Evolutionary conservation across 129 eudicot species (phyloP), one percentile per base, ranked within the genome.

Genomic region (Arctium lappa): DNA sequence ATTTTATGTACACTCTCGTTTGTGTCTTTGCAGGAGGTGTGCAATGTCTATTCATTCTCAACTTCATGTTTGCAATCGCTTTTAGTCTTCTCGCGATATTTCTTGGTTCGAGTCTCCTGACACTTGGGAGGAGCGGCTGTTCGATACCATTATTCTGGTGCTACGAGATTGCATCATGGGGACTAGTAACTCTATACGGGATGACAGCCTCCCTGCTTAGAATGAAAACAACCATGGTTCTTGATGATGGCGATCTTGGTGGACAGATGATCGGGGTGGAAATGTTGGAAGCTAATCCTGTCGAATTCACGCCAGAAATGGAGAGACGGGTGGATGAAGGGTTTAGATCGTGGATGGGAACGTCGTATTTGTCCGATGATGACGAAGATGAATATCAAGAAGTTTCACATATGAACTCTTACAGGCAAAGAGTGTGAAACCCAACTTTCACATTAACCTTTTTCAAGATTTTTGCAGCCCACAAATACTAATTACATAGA

Each of bases 141-240:
- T 87, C 94, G 0, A 69, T 87, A 81, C 94, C 98, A 33, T 85
- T 93, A 76, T 93, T 93, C 74, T 93, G 98, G 97, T 93, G 97
- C 86, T 93, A 91, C 18, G 98, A 93, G 79, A 86, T 89, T 71
- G 80, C 90, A 22, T 76, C 92, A 53, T 94, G 93, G 98, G 91
- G 94, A n/a, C 78, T 94, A 40, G 97, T 91, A 27, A 78, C 87
- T 63, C 84, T 94, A 11, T 85, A 94, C 18, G 94, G 93, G 38
- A 87, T 84, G 29, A 86, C 93, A 16, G 93, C 97, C 42, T 86
- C 81, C 69, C 80, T 86, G 79, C 83, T 93, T 13, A 87, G 89
- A 87, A 84, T 88, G 81, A 94, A 87, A 88, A 90, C 98, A 32
- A 89, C 94, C 48, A 48, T 76, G 30, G 68, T 86, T 77, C 90